Conservation (phyloP, 1,284 basidiomycete genomes). For the Malassezia sympodialis region DNA sequence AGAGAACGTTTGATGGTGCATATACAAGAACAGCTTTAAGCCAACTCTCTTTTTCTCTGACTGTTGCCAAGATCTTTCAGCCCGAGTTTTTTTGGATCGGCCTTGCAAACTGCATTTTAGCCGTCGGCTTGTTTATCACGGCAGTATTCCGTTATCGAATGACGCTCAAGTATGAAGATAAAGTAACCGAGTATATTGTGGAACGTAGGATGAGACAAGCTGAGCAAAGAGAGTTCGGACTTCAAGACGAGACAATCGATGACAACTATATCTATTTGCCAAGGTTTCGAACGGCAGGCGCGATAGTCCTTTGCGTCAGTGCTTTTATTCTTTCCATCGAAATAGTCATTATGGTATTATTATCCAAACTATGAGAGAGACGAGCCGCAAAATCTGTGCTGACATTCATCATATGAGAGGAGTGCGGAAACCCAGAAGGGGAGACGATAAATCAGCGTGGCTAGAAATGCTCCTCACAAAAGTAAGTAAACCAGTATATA, state of each 20-base stretch:
- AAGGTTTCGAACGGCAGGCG: constrained; percentile 10
- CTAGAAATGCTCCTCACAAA: too few relatives aligned
- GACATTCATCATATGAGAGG: too few relatives aligned
- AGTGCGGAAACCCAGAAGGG: too few relatives aligned
- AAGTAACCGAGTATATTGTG: neutral
- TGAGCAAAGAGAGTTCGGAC: neutral
- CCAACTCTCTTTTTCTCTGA: constrained; percentile 11
- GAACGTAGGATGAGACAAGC: neutral
- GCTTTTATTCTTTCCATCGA: neutral
- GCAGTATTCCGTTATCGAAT: constrained; percentile 11
- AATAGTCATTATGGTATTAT: constrained; percentile 8
- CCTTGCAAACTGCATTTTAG: constrained; percentile 9
- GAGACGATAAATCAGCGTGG: too few relatives aligned
- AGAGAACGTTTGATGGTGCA: constrained; percentile 19
- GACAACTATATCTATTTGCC: constrained; percentile 6
- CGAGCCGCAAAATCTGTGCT: too few relatives aligned
- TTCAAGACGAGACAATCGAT: neutral
- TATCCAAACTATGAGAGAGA: neutral
- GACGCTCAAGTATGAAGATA: constrained; percentile 11
- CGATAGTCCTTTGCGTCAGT: constrained; percentile 2
- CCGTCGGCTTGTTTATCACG: constrained; percentile 9
- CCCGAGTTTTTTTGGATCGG: constrained; percentile 18
- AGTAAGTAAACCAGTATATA: too few relatives aligned
- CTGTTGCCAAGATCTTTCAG: constrained; percentile 11
- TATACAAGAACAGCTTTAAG: constrained; percentile 13